Percentiles rank a stretch among this genome's conserved stretches.
Conservation (phyloP, 129 eudicot species). For the Chrysanthemum makinoi region DNA sequence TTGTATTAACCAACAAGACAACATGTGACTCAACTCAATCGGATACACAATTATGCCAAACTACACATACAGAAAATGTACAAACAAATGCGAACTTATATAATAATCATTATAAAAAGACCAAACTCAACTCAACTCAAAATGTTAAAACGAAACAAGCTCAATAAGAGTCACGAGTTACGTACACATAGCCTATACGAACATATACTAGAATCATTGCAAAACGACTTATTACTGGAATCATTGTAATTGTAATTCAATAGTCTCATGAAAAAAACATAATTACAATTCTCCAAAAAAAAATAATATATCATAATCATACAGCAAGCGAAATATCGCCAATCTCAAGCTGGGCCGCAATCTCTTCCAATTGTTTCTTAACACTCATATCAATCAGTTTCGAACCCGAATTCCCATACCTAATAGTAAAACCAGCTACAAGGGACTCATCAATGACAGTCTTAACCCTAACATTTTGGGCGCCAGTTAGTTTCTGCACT, state of each 20-base stretch:
- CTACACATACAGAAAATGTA: too few species aligned
- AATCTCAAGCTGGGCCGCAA: conserved; percentile 73
- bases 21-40: too few species aligned
- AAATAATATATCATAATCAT: conserved; percentile 27
- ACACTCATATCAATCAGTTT: conserved; percentile 88
- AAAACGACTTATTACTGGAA: not conserved
- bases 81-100: too few species aligned
- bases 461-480: conserved; percentile 71
- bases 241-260: conserved; percentile 18
- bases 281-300: conserved; percentile 35
- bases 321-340: conserved; percentile 62
- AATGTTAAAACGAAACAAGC: too few species aligned
- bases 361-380: conserved; percentile 81
- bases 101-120: too few species aligned
- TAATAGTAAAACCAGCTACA: conserved; percentile 78
- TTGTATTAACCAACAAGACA: too few species aligned
- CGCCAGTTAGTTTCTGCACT: conserved; percentile 81
- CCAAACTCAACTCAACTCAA: too few species aligned
- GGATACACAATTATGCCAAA: too few species aligned
- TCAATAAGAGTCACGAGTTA: too few species aligned
- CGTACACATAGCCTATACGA: not conserved
- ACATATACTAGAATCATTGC: not conserved
- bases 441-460: conserved; percentile 69
- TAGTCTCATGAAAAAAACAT: conserved; percentile 20
- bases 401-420: conserved; percentile 70